Conservation (phyloP, 805 yeast species). For the Blastobotrys attinorum region DNA sequence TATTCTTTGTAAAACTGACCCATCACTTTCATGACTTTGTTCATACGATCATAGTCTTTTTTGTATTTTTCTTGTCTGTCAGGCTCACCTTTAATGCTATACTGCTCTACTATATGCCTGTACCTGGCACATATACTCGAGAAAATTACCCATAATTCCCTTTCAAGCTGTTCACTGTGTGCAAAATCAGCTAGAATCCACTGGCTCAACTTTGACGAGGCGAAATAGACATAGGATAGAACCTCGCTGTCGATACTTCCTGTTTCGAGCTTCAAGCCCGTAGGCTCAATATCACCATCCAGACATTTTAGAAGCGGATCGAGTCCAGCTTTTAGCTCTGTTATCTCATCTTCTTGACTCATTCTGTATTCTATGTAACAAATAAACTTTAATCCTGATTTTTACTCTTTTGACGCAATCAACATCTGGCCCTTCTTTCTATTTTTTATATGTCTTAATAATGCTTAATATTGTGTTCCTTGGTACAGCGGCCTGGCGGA, state of each 20-base stretch:
- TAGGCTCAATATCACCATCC: background rate
- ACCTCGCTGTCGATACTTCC: background rate
- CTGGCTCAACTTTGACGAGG: background rate
- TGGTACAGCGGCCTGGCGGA: too few relatives aligned
- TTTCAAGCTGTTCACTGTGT: background rate
- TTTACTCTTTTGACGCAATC: too few relatives aligned
- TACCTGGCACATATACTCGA: background rate
- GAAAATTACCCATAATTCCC: background rate
- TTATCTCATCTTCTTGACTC: background rate
- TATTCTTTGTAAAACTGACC: constrained; percentile 1
- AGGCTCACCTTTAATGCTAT: too few relatives aligned
- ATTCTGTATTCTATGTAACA: too few relatives aligned
- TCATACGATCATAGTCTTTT: background rate
- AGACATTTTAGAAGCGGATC: background rate
- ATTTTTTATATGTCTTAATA: too few relatives aligned
- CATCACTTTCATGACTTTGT: constrained; percentile 1
- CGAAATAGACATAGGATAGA: background rate
- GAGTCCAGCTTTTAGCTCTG: background rate
- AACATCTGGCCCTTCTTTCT: too few relatives aligned
- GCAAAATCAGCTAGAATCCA: background rate
- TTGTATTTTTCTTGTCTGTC: background rate
- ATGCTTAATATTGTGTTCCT: too few relatives aligned
- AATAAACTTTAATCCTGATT: too few relatives aligned
- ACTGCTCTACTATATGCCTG: background rate
- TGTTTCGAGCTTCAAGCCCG: background rate